A percentile compares a stretch with the other conserved stretches of the same genome.
Conservation (phyloP, 805 yeast species). For the Jamesozyma rosinii region DNA sequence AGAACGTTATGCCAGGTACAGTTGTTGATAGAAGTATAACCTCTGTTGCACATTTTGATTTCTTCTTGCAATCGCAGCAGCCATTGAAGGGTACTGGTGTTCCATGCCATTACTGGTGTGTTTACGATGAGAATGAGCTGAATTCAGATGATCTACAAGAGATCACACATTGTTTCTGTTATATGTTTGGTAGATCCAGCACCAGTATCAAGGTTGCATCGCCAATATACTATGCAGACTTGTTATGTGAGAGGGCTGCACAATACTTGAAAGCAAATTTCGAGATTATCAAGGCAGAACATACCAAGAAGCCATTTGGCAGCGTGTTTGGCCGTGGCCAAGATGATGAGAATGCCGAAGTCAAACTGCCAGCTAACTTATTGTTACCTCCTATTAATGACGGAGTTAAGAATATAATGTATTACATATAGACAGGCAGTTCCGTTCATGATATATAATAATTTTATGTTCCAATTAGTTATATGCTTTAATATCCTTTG, state of each 20-base stretch:
- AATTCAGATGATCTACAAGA: constrained; percentile 16
- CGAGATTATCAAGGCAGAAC: constrained; percentile 9
- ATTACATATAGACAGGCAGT: too few relatives aligned
- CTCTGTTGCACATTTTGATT: constrained; percentile 20
- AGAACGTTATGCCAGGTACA: constrained; percentile 21
- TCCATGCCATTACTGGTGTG: constrained; percentile 21
- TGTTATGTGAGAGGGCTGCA: constrained; percentile 19
- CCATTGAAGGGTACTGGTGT: constrained; percentile 21
- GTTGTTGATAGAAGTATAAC: constrained; percentile 21
- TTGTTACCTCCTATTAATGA: constrained; percentile 14
- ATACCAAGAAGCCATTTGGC: constrained; percentile 4
- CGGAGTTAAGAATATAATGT: constrained; percentile 13
- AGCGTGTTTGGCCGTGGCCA: too few relatives aligned
- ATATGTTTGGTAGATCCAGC: constrained; percentile 17
- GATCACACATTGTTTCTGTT: constrained; percentile 15
- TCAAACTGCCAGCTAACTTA: constrained; percentile 5
- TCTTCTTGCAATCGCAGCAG: constrained; percentile 20
- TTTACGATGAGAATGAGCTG: constrained; percentile 15
- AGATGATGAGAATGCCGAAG: constrained; percentile 8
- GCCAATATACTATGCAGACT: constrained; percentile 17
- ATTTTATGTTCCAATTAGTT: too few relatives aligned
- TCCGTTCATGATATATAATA: too few relatives aligned
- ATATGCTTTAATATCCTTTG: too few relatives aligned
- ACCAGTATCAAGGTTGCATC: constrained; percentile 16
- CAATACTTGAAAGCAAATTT: constrained; percentile 16